Conservation (phyloP, 78 protist species). For the Cavenderia fasciculata region DNA sequence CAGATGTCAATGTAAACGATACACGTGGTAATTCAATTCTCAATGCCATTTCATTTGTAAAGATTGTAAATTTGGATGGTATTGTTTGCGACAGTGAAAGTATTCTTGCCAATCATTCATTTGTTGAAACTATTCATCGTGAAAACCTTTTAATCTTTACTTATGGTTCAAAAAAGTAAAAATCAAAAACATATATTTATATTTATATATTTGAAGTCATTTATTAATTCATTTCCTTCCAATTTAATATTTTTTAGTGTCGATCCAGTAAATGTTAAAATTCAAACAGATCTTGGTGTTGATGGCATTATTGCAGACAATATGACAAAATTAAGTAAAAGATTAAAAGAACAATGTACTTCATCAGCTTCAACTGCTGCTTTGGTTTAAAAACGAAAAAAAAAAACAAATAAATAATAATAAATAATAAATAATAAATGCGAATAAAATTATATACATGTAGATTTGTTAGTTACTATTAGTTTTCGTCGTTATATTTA, state of each 20-base stretch:
- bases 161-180: conserved; percentile 69
- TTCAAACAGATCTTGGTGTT: conserved; percentile 58
- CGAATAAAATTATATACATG: too few relatives aligned
- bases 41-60: conserved; percentile 60
- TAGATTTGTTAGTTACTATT: too few relatives aligned
- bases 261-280: conserved; percentile 56
- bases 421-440: too few relatives aligned
- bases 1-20: conserved; percentile 62
- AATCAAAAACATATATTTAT: neutral
- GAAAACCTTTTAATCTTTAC: conserved; percentile 67
- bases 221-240: neutral
- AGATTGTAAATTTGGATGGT: conserved; percentile 67
- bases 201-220: neutral
- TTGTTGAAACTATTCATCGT: conserved; percentile 35
- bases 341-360: neutral
- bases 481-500: too few relatives aligned
- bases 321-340: conserved; percentile 56
- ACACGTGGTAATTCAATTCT: conserved; percentile 35
- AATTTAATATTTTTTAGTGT: conserved; percentile 8
- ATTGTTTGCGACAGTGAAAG: conserved; percentile 63
- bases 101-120: conserved; percentile 42
- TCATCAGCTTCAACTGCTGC: neutral
- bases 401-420: too few relatives aligned
- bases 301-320: conserved; percentile 71
- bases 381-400: neutral